Percentiles rank a stretch among this genome's conserved stretches.
These are phyloP conservation scores for Pseudonectria buxi DNA, from an alignment of 2,329 filamentous ascomycete species.

Conservation along the genomic window DNA sequence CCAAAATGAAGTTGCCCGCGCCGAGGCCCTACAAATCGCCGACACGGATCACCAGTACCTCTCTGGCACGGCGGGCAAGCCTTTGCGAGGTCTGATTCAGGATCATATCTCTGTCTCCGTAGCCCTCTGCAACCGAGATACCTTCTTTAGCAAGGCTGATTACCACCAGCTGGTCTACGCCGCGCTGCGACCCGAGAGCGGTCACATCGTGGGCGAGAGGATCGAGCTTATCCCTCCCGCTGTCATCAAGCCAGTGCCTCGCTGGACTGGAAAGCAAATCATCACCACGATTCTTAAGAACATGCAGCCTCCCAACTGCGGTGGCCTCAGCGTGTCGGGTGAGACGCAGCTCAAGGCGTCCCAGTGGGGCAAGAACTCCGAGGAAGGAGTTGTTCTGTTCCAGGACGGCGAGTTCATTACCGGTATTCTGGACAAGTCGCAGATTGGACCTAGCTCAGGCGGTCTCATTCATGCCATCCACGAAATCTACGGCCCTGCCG, in stretches of 20 bases:
- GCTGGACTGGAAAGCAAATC: constrained; percentile 96
- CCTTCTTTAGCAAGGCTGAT: constrained; percentile 78
- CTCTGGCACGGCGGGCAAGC: constrained; percentile 87
- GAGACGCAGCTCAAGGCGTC: constrained; percentile 72
- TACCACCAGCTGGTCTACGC: constrained; percentile 94
- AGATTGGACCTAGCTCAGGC: constrained; percentile 80
- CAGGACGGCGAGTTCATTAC: constrained; percentile 80
- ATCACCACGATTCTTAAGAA: constrained; percentile 91
- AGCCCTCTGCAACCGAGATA: constrained; percentile 82
- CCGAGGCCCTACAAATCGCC: constrained; percentile 86
- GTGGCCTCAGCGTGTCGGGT: constrained; percentile 71
- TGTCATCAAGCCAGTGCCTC: constrained; percentile 68
- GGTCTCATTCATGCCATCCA: constrained; percentile 90
- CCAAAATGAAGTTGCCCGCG: constrained; percentile 88
- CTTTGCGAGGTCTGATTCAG: constrained; percentile 91
- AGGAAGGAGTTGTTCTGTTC: constrained; percentile 77
- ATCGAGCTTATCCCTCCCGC: constrained; percentile 77
- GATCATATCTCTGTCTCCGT: constrained; percentile 96
- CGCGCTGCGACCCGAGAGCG: constrained; percentile 81
- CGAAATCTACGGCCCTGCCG: constrained; percentile 82
- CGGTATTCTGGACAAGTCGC: constrained; percentile 92
- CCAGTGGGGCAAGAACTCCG: constrained; percentile 68
- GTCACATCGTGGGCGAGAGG: constrained; percentile 75
- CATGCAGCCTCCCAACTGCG: constrained; percentile 70
- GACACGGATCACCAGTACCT: constrained; percentile 98